Evolutionary conservation across 257 asterid genomes (phyloP), one percentile per base, ranked within the genome.

Genomic region (Pogostemon cablin): DNA sequence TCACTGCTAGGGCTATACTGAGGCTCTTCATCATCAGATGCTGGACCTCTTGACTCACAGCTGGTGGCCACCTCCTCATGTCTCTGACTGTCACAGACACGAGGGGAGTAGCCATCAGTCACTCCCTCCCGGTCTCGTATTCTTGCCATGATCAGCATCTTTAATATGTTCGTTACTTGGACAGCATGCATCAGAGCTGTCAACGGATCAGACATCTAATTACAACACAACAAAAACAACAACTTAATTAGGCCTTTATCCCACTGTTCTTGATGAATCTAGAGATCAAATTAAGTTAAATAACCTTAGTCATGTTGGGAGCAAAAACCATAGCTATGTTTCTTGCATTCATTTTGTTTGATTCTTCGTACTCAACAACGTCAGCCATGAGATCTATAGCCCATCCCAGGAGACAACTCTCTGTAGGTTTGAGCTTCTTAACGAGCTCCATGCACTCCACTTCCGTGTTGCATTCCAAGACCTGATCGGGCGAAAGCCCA

Each of bases 341-440:
- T 73, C 98, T 78, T 6, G 97, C 91, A 66, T 87, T 93, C 98
- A 93, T 93, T 80, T 93, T 93, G 81, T 87, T 93, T 67, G 66
- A 84, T 9, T 81, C 90, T 62, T 90, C 93, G 6, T 79, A 86
- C 80, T 90, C 96, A 65, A 83, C 98, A 3, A 93, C 90, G 42
- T 93, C 98, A n/a, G 96, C 95, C 98, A 93, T 93, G 50, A 93
- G 91, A 84, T 93, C 88, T 15, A 93, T 58, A 11, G 96, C 93
- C 98, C 98, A 93, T 74, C 75, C 79, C 12, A 93, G 95, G 69
- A 90, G 81, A 40, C 93, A 88, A 15, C 77, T 77, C 55, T 89
- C 91, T 0, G 89, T 89, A 1, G 96, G 95, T 66, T 77, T 77
- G 7, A 91, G 84, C 80, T 87, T 86, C 74, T 87, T 78, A 35